These are phyloP conservation scores for Coemansia sp. DNA, from an alignment of 192 early-diverging fungal genomes.

Conservation along the genomic window DNA sequence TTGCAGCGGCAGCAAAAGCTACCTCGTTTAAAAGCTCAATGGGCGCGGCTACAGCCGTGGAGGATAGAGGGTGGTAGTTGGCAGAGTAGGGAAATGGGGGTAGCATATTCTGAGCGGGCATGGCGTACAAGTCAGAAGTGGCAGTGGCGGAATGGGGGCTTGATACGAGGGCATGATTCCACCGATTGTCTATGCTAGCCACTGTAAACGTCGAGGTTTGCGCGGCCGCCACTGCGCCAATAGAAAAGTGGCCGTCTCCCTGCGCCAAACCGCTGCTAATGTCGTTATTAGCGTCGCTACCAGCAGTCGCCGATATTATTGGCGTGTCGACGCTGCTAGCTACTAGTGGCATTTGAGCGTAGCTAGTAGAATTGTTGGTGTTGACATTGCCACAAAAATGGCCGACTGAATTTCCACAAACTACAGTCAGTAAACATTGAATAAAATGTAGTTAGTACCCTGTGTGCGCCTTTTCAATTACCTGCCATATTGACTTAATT, in stretches of 20 bases:
- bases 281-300: neutral
- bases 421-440: conserved; percentile 1
- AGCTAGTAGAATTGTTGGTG: neutral
- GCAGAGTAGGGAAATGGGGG: conserved; percentile 1
- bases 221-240: conserved; percentile 6
- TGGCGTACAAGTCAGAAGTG: conserved; percentile 55
- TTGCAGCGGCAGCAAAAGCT: conserved; percentile 22
- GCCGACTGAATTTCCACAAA: conserved; percentile 1
- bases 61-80: neutral
- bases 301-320: neutral
- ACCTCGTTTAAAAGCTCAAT: conserved; percentile 21
- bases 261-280: conserved; percentile 2
- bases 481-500: neutral
- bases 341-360: neutral
- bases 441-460: neutral
- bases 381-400: neutral
- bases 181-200: conserved; percentile 23
- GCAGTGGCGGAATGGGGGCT: conserved; percentile 53
- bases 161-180: conserved; percentile 44
- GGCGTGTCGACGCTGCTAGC: neutral
- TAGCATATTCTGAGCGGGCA: conserved; percentile 31
- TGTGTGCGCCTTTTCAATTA: conserved; percentile 1
- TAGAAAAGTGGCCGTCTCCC: neutral
- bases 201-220: conserved; percentile 25
- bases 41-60: conserved; percentile 6